phyloP scores from a whole-genome alignment of 2,329 filamentous ascomycete genomes.

The Capronia coronata region DNA sequence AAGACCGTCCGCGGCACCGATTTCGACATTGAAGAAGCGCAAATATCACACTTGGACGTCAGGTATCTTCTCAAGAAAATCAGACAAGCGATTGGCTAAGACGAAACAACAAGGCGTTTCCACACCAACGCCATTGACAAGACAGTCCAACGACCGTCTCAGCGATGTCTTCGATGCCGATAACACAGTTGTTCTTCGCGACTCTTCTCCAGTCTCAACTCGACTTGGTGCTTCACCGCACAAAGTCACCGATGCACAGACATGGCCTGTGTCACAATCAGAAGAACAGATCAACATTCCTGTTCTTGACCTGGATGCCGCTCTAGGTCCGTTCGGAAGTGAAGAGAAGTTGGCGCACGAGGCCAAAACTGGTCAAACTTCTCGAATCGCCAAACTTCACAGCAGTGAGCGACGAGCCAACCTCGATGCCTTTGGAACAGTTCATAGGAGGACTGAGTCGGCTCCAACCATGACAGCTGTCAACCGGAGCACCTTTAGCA shows the following conservation, averaged over 20 bases:
- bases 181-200: conserved; percentile 43
- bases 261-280: conserved; percentile 8
- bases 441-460: conserved; percentile 45
- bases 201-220: conserved; percentile 30
- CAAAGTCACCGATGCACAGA: neutral
- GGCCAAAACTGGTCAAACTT: conserved; percentile 26
- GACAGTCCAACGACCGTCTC: conserved; percentile 36
- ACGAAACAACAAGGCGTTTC: conserved; percentile 37
- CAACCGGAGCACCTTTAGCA: conserved; percentile 38
- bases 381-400: conserved; percentile 43
- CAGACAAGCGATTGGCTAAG: conserved; percentile 42
- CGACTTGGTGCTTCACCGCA: conserved; percentile 12
- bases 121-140: conserved; percentile 40
- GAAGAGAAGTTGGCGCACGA: conserved; percentile 37
- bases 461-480: conserved; percentile 46
- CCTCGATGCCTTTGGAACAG: conserved; percentile 26
- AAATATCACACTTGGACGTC: conserved; percentile 63
- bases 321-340: conserved; percentile 85
- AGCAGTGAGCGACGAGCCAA: conserved; percentile 46
- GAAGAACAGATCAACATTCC: conserved; percentile 64
- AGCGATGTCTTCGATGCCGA: conserved; percentile 46
- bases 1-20: conserved; percentile 32
- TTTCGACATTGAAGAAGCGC: conserved; percentile 54
- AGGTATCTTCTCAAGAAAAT: conserved; percentile 46
- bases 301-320: conserved; percentile 90